phyloP scores from a whole-genome alignment of 192 early-diverging fungal species.

The Backusella westeae region DNA sequence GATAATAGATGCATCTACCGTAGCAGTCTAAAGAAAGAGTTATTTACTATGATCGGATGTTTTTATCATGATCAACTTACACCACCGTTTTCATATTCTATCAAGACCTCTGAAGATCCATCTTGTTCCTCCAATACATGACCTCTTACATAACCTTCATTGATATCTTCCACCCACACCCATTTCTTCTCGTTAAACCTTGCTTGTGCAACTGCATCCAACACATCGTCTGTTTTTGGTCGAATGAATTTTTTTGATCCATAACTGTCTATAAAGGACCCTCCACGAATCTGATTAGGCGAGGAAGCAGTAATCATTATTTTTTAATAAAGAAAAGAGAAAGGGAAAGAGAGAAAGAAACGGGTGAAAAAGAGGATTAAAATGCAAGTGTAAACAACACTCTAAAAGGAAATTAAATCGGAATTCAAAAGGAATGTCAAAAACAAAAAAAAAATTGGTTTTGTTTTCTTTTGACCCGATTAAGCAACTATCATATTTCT shows the following conservation, averaged over 20 bases:
- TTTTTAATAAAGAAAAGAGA: neutral
- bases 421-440: neutral
- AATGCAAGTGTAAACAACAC: constrained; percentile 4
- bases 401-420: constrained; percentile 2
- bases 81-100: constrained; percentile 76
- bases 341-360: neutral
- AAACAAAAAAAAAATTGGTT: neutral
- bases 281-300: constrained; percentile 5
- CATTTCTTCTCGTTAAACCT: constrained; percentile 94
- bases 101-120: constrained; percentile 55
- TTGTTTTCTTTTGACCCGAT: neutral
- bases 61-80: constrained; percentile 41
- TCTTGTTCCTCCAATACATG: constrained; percentile 71
- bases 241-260: constrained; percentile 31
- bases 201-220: constrained; percentile 67
- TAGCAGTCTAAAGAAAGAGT: neutral
- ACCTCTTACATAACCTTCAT: constrained; percentile 87
- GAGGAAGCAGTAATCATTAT: neutral
- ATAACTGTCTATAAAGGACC: constrained; percentile 36
- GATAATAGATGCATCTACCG: constrained; percentile 57
- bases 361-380: neutral
- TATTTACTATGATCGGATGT: too few species aligned
- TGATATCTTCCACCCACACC: constrained; percentile 94
- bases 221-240: constrained; percentile 32
- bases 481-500: neutral